Evolutionary conservation across 1,139 yeast genomes (phyloP).

Genomic region (Kluyveromyces sp.): DNA sequence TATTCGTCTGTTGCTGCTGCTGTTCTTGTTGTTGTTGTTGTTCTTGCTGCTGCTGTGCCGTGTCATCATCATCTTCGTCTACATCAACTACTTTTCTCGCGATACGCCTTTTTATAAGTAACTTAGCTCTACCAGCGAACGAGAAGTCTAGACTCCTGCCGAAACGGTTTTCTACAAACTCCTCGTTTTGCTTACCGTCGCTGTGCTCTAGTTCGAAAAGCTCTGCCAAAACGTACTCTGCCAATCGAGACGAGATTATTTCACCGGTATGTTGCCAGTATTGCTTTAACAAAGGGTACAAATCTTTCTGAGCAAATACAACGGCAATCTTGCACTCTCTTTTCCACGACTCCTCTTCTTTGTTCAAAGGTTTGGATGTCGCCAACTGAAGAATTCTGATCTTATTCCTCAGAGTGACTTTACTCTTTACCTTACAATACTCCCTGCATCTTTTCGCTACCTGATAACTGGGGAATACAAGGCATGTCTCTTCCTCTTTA

Average conservation of each 20-base stretch:
- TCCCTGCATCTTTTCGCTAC: conserved; percentile 83
- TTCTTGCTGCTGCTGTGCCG: background rate
- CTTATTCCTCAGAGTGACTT: conserved; percentile 14
- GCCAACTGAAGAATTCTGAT: conserved; percentile 73
- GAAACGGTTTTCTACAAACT: conserved; percentile 78
- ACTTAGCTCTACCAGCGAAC: conserved; percentile 68
- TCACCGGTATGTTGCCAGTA: conserved; percentile 98
- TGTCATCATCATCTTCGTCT: conserved; percentile 18
- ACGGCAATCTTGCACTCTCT: conserved; percentile 65
- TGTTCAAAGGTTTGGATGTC: conserved; percentile 58
- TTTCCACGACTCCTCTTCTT: conserved; percentile 50
- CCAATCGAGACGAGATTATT: conserved; percentile 82
- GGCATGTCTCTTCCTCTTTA: conserved; percentile 49
- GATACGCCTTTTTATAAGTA: conserved; percentile 65
- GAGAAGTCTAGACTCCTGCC: conserved; percentile 81
- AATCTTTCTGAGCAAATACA: conserved; percentile 53
- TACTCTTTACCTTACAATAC: conserved; percentile 43
- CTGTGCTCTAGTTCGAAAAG: conserved; percentile 32
- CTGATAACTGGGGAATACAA: conserved; percentile 69
- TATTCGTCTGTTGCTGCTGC: background rate
- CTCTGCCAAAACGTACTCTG: conserved; percentile 70
- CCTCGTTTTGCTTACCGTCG: conserved; percentile 43
- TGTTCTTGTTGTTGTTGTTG: too few species aligned
- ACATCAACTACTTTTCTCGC: conserved; percentile 55
- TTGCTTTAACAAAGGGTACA: conserved; percentile 57